Evolutionary conservation across 768 basidiomycete species (phyloP), one percentile per base, ranked within the genome.

Genomic region (Collybia mongolica): DNA sequence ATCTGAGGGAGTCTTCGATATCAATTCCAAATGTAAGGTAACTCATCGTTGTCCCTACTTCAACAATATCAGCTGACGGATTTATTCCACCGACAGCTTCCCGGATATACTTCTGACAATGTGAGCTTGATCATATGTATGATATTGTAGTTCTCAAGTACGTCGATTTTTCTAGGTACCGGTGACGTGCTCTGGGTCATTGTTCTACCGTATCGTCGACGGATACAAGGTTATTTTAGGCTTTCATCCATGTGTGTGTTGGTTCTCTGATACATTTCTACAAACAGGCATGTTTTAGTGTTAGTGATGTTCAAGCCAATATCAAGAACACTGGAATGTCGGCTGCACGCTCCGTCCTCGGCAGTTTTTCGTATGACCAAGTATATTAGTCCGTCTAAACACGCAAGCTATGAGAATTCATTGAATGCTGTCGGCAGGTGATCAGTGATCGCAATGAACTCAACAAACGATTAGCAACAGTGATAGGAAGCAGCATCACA

Each of bases 361-460:
- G 81, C 15, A 65, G 66, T 23, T 81, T 81, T 56, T 66, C 72
- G 3, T 77, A 76, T 47, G 75, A 76, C 40, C 73, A 77, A 57
- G 74, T 73, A 46, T 12, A 56, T 51, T 12, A 19, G 6, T 29
- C 14, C 38, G 8, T 38, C 4, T 15, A 28, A 46, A 32, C 22
- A 41, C 44, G 35, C 23, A 46, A n/a, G 5, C 11, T 20, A 26
- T 49, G 20, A 22, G 11, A 17, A 17, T 12, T n/a, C 12, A 36
- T 17, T 17, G 44, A 6, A 9, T 19, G 23, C 17, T 19, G 7
- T 15, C 2, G 12, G 22, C 56, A 79, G 69, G 76, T 82, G 32
- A 81, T 82, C 22, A 66, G 71, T 2, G 78, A 80, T 57, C 67
- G 81, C n/a, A 82, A 81, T 51, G 74, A 72, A 40, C 65, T 80